Evolutionary conservation across 176 grass and related monocot species (phyloP), one percentile per base, ranked within the genome.

Genomic region (maize (Zea mays)): DNA sequence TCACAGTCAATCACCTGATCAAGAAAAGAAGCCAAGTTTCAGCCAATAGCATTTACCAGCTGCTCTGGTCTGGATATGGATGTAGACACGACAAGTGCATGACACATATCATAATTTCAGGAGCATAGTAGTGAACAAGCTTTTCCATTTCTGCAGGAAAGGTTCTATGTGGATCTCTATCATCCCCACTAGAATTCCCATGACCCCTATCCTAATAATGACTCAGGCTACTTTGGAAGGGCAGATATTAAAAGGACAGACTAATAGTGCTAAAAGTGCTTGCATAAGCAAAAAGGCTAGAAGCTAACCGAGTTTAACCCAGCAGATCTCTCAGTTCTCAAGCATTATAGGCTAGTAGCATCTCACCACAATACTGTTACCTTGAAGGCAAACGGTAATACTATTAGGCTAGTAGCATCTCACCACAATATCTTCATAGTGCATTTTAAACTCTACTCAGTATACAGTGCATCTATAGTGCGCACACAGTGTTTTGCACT

Each of bases 111-210:
- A 77, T 64, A 54, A 74, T 51, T 57, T 69, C 75, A 74, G 76
- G 68, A 37, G 5, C 16, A 67, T 68, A 0, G 8, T 69, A 62
- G 50, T 78, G 69, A 27, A 84, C 40, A 62, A 19, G 12, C 69
- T 75, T 60, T 88, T 79, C 54, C 69, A 38, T 79, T 83, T 79
- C 56, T 10, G 12, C 20, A 34, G 71, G 78, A 54, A 75, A 54
- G 45, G 61, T 54, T 74, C 76, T 21, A 64, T 46, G 86, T 56
- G 86, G 69, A 84, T 79, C n/a, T n/a, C 69, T 75, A 81, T 80
- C 81, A 88, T 41, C 55, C 62, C 38, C 86, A 84, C 75, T 84
- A 46, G 38, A 74, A 80, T 63, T 41, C 13, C 17, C 63, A 62
- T 47, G 17, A 63, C 11, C 15, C n/a, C 6, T 60, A 69, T 43